Evolutionary conservation across 768 basidiomycete species (phyloP).

Genomic region (Pleurotus tuoliensis): DNA sequence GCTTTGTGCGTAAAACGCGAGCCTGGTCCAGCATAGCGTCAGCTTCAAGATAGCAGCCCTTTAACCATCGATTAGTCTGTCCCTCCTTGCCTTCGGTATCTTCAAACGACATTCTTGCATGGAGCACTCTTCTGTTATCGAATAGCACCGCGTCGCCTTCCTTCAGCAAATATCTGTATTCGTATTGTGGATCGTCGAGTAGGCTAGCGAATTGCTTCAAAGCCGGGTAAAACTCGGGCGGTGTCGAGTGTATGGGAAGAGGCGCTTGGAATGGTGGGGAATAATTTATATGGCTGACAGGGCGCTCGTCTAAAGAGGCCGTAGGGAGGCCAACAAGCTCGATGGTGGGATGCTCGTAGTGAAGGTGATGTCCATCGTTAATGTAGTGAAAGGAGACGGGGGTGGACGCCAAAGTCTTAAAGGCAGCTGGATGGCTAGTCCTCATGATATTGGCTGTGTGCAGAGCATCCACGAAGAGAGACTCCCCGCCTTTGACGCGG

Average conservation of each 20-base stretch:
- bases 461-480: constrained; percentile 83
- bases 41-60: constrained; percentile 79
- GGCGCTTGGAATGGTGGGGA: constrained; percentile 95
- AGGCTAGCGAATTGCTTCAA: constrained; percentile 56
- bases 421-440: constrained; percentile 42
- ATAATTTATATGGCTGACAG: constrained; percentile 77
- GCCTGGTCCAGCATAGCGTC: constrained; percentile 60
- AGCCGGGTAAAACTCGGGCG: constrained; percentile 56
- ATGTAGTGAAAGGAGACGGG: constrained; percentile 89
- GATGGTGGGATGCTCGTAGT: constrained; percentile 70
- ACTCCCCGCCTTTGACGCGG: constrained; percentile 76
- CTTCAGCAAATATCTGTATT: constrained; percentile 59
- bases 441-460: constrained; percentile 56
- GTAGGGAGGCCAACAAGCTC: constrained; percentile 38
- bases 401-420: constrained; percentile 52
- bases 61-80: constrained; percentile 77
- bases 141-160: constrained; percentile 90
- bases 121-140: constrained; percentile 87
- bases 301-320: constrained; percentile 15
- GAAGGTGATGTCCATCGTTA: constrained; percentile 84
- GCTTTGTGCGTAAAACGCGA: constrained; percentile 42
- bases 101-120: constrained; percentile 80
- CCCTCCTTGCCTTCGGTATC: constrained; percentile 36
- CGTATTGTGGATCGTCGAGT: constrained; percentile 47
- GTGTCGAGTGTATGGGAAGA: constrained; percentile 46